phyloP scores from a whole-genome alignment of 768 basidiomycete genomes.

The Russula compacta region DNA sequence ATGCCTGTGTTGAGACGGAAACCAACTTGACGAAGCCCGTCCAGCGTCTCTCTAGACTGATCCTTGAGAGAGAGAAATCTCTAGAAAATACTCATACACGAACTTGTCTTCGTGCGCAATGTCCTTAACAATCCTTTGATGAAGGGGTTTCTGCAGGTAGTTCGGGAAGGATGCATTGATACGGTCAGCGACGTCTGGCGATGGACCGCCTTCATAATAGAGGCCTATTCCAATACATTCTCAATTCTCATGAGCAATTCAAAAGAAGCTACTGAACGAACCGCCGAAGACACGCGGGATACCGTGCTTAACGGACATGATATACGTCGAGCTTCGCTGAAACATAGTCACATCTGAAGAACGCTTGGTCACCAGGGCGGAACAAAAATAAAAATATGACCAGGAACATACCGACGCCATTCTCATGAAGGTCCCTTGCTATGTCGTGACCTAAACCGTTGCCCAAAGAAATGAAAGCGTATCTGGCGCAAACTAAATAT shows the following conservation, averaged over 20 bases:
- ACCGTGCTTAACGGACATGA: conserved; percentile 27
- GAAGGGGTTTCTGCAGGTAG: conserved; percentile 21
- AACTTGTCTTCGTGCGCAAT: conserved; percentile 50
- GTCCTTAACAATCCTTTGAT: conserved; percentile 30
- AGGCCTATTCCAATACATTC: not conserved
- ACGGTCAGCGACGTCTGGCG: conserved; percentile 45
- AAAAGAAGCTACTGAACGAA: not conserved
- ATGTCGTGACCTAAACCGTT: conserved; percentile 27
- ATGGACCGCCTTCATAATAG: conserved; percentile 14
- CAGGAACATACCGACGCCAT: conserved; percentile 22
- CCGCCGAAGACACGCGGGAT: conserved; percentile 11
- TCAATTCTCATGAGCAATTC: not conserved
- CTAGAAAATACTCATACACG: not conserved
- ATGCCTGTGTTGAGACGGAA: conserved; percentile 45
- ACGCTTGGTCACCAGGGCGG: not conserved
- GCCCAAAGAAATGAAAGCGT: not conserved
- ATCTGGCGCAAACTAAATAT: not conserved
- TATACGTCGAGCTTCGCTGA: conserved; percentile 32
- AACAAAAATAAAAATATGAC: not conserved
- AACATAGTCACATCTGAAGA: conserved; percentile 21
- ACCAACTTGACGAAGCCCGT: conserved; percentile 45
- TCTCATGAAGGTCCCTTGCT: conserved; percentile 24
- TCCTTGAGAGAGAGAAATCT: not conserved
- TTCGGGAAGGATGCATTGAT: conserved; percentile 36
- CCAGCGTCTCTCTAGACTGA: conserved; percentile 36